Percentiles rank a stretch among this genome's conserved stretches.
These are phyloP conservation scores for Cystobasidium slooffiae DNA, from an alignment of 1,284 basidiomycete species.

Conservation along the genomic window DNA sequence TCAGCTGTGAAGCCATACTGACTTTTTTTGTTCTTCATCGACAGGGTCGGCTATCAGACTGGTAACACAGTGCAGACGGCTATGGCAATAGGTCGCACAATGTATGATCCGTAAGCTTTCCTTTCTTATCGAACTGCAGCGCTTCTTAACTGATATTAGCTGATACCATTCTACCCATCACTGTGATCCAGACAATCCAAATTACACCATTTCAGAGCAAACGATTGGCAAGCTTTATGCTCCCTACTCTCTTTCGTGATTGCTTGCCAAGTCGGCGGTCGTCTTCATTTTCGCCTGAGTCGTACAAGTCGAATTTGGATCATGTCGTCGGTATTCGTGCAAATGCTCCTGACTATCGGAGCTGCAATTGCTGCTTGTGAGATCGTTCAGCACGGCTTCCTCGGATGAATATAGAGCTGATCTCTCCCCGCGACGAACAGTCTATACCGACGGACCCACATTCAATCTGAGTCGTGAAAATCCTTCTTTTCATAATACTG, in stretches of 20 bases:
- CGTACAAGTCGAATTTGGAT: conserved; percentile 36
- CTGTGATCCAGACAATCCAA: not conserved
- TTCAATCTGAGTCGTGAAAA: conserved; percentile 29
- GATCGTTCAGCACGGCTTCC: not conserved
- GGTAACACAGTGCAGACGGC: conserved; percentile 41
- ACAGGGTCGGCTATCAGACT: conserved; percentile 42
- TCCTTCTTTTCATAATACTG: conserved; percentile 38
- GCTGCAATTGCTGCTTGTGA: conserved; percentile 29
- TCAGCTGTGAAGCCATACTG: not conserved
- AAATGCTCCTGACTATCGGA: conserved; percentile 33
- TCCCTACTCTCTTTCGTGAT: conserved; percentile 28
- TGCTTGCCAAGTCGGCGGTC: conserved; percentile 30
- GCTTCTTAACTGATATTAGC: not conserved
- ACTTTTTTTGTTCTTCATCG: not conserved
- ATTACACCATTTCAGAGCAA: conserved; percentile 8
- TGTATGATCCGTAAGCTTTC: conserved; percentile 28
- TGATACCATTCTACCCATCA: not conserved
- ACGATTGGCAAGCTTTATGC: conserved; percentile 34
- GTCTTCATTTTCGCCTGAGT: conserved; percentile 13
- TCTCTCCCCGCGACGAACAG: not conserved
- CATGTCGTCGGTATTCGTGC: conserved; percentile 21
- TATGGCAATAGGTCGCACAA: conserved; percentile 24
- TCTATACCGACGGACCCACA: conserved; percentile 32
- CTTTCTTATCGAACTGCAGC: not conserved
- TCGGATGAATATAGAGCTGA: not conserved